phyloP scores from a whole-genome alignment of 495 filamentous ascomycete species.

The Venustampulla echinocandica region DNA sequence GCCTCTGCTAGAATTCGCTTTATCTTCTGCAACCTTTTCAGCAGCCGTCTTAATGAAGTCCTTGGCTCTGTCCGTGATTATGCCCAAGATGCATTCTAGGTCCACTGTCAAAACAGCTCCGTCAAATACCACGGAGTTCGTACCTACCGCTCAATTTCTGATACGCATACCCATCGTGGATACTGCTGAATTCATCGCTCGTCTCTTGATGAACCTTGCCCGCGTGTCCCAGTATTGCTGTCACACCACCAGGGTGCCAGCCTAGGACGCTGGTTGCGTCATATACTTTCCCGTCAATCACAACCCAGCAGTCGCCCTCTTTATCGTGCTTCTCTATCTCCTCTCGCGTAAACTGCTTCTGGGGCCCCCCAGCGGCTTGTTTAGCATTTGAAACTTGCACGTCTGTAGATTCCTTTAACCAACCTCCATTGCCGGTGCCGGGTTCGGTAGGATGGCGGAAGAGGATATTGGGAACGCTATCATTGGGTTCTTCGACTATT shows the following conservation, averaged over 20 bases:
- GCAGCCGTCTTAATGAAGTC: constrained; percentile 27
- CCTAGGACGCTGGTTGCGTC: constrained; percentile 64
- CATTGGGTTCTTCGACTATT: constrained; percentile 12
- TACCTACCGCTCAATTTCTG: constrained; percentile 24
- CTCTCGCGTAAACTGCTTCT: constrained; percentile 28
- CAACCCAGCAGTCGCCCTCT: constrained; percentile 58
- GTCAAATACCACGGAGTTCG: no score
- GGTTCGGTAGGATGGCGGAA: constrained; percentile 8
- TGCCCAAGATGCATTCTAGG: constrained; percentile 29
- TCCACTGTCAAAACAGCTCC: background rate
- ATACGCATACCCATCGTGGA: constrained; percentile 30
- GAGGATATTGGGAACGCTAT: constrained; percentile 13
- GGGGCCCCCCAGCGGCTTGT: constrained; percentile 20
- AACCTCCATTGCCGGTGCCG: background rate
- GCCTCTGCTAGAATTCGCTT: background rate
- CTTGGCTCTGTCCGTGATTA: constrained; percentile 29
- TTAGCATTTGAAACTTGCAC: constrained; percentile 21
- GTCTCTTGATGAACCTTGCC: constrained; percentile 34
- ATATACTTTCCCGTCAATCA: constrained; percentile 64
- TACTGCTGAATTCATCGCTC: constrained; percentile 27
- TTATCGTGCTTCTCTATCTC: constrained; percentile 56
- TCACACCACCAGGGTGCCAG: constrained; percentile 60
- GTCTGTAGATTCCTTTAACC: constrained; percentile 2
- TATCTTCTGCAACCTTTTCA: background rate
- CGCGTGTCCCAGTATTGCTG: constrained; percentile 58